phyloP scores from a whole-genome alignment of 2,329 filamentous ascomycete genomes.

The Trichoderma simmonsii region DNA sequence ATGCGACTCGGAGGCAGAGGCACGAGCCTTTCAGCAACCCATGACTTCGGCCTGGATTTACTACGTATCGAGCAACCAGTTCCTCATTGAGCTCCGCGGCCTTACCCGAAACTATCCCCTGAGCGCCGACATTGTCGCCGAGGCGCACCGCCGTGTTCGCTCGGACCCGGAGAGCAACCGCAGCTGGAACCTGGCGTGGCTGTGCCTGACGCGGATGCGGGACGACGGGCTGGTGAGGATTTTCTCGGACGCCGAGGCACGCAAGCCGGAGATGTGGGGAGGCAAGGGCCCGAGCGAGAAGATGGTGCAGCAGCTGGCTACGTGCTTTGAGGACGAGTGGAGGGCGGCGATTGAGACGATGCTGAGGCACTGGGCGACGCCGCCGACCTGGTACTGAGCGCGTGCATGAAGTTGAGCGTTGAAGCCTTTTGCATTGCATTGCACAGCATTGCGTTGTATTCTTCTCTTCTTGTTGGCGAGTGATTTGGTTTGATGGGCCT shows the following conservation, averaged over 20 bases:
- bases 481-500: background rate
- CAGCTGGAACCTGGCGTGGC: conserved; percentile 75
- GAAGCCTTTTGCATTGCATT: background rate
- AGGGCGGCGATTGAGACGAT: conserved; percentile 60
- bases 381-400: conserved; percentile 53
- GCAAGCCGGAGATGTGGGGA: conserved; percentile 68
- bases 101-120: conserved; percentile 67
- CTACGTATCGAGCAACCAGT: conserved; percentile 68
- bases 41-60: conserved; percentile 70
- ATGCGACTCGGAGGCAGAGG: conserved; percentile 56
- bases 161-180: conserved; percentile 62
- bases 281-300: conserved; percentile 52
- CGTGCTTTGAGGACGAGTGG: conserved; percentile 67
- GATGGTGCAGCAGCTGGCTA: conserved; percentile 56
- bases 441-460: background rate
- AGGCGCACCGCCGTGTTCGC: conserved; percentile 62
- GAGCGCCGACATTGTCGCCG: conserved; percentile 60
- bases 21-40: conserved; percentile 55
- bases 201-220: conserved; percentile 64
- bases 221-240: conserved; percentile 59
- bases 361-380: conserved; percentile 64
- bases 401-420: background rate
- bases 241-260: conserved; percentile 60
- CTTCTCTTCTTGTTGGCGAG: background rate
- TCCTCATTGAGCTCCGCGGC: conserved; percentile 66